These are phyloP conservation scores for Apiotrichum domesticum DNA, from an alignment of 1,284 basidiomycete genomes.

Conservation along the genomic window DNA sequence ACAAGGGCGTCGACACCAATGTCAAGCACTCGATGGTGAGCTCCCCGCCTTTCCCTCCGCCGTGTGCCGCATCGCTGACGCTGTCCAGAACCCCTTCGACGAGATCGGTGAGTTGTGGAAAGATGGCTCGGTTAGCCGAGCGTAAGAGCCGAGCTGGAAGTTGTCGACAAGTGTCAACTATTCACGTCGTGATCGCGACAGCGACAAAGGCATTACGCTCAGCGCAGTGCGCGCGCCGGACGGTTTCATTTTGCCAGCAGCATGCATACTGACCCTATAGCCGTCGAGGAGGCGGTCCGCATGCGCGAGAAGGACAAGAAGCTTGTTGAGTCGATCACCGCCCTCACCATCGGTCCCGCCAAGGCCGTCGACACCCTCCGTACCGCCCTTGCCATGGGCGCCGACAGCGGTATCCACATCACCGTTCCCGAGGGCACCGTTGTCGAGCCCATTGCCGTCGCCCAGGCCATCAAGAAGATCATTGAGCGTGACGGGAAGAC, in stretches of 20 bases:
- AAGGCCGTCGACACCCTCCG: constrained; percentile 88
- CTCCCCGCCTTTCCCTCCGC: not conserved
- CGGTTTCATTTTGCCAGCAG: no score
- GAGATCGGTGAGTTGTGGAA: constrained; percentile 69
- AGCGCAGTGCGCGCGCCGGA: no score
- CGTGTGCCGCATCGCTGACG: not conserved
- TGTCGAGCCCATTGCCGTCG: constrained; percentile 46
- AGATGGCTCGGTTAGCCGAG: constrained; percentile 7
- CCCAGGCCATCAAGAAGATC: constrained; percentile 68
- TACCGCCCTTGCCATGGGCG: constrained; percentile 96
- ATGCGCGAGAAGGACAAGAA: constrained; percentile 71
- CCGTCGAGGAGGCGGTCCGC: constrained; percentile 95
- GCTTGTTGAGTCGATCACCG: constrained; percentile 75
- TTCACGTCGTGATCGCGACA: not conserved
- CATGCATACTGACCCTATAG: constrained; percentile 49
- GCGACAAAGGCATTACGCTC: no score
- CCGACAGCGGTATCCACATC: constrained; percentile 87
- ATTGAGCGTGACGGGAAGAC: constrained; percentile 57
- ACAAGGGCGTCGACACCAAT: constrained; percentile 86
- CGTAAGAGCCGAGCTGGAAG: constrained; percentile 8
- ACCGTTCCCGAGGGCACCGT: constrained; percentile 81
- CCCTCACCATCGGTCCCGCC: constrained; percentile 84
- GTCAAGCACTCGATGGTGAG: constrained; percentile 96
- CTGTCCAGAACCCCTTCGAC: constrained; percentile 83
- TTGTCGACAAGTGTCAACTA: not conserved